A percentile compares a stretch with the other conserved stretches of the same genome.
phyloP scores from a whole-genome alignment of 1,139 yeast species.

The Pichia sp. region DNA sequence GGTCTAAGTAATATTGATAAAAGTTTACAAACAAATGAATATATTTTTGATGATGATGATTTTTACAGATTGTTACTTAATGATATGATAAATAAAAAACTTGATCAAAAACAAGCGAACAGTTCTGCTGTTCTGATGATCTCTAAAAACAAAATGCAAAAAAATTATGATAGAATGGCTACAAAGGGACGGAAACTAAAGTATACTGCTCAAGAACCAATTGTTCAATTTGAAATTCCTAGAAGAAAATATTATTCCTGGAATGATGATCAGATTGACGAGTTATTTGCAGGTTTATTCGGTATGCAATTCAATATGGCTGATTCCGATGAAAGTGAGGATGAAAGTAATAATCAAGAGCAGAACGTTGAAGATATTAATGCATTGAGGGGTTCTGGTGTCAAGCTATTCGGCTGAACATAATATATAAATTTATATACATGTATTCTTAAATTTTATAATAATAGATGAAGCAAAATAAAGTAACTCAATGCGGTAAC shows the following conservation, averaged over 20 bases:
- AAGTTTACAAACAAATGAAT: slow-evolving; percentile 43
- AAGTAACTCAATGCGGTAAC: no score
- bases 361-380: slow-evolving; percentile 16
- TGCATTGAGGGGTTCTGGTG: slow-evolving; percentile 13
- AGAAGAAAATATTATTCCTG: slow-evolving; percentile 48
- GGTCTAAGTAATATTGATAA: slow-evolving; percentile 33
- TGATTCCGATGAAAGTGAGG: no score
- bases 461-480: not conserved
- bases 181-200: slow-evolving; percentile 90
- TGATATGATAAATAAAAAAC: slow-evolving; percentile 81
- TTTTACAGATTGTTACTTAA: slow-evolving; percentile 82
- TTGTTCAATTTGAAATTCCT: slow-evolving; percentile 89
- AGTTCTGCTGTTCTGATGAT: slow-evolving; percentile 45
- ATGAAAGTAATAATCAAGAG: slow-evolving; percentile 29
- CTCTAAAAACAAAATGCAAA: slow-evolving; percentile 64
- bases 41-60: slow-evolving; percentile 89
- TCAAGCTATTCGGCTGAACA: slow-evolving; percentile 27
- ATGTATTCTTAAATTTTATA: not conserved
- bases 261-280: slow-evolving; percentile 90
- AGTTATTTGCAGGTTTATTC: slow-evolving; percentile 79
- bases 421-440: not conserved
- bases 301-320: slow-evolving; percentile 77
- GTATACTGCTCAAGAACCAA: slow-evolving; percentile 79
- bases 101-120: slow-evolving; percentile 45
- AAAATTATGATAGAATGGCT: slow-evolving; percentile 85